These are phyloP conservation scores for Pestalotiopsis fici DNA, from an alignment of 2,329 filamentous ascomycete genomes.

Conservation along the genomic window DNA sequence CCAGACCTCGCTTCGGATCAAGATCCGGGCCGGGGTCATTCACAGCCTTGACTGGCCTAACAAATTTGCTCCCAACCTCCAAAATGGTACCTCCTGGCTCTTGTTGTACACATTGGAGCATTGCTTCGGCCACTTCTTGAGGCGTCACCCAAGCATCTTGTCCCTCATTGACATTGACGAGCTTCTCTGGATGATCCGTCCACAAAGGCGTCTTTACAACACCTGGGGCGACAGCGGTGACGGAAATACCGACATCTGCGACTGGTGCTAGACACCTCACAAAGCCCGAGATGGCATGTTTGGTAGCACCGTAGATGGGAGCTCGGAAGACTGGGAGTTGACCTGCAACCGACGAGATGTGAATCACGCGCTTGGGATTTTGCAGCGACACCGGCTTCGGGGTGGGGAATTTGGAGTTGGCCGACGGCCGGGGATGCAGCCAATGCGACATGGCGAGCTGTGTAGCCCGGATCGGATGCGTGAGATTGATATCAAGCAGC, in stretches of 20 bases:
- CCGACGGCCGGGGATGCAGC: conserved; percentile 25
- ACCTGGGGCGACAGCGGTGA: conserved; percentile 46
- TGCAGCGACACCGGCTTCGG: conserved; percentile 16
- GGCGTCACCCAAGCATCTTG: conserved; percentile 42
- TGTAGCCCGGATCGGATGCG: conserved; percentile 40
- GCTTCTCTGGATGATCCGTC: conserved; percentile 45
- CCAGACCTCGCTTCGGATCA: neutral
- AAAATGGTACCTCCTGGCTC: conserved; percentile 40
- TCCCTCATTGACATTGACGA: conserved; percentile 33
- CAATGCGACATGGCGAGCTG: conserved; percentile 41
- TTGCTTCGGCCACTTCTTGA: conserved; percentile 42
- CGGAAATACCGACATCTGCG: conserved; percentile 31
- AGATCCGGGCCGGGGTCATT: conserved; percentile 40
- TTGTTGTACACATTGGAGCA: conserved; percentile 39
- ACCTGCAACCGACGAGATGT: conserved; percentile 37
- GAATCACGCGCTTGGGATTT: conserved; percentile 37
- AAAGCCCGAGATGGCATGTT: conserved; percentile 39
- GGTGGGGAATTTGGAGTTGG: neutral
- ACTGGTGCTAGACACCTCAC: conserved; percentile 40
- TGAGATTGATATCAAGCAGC: conserved; percentile 41
- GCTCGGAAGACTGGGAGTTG: conserved; percentile 32
- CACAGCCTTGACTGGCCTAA: conserved; percentile 31
- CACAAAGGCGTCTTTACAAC: conserved; percentile 46
- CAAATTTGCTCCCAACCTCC: conserved; percentile 35
- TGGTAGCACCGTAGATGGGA: conserved; percentile 40